Base-by-base conservation (phyloP, 305 asterid genomes). In the Rubia peregrina region DNA sequence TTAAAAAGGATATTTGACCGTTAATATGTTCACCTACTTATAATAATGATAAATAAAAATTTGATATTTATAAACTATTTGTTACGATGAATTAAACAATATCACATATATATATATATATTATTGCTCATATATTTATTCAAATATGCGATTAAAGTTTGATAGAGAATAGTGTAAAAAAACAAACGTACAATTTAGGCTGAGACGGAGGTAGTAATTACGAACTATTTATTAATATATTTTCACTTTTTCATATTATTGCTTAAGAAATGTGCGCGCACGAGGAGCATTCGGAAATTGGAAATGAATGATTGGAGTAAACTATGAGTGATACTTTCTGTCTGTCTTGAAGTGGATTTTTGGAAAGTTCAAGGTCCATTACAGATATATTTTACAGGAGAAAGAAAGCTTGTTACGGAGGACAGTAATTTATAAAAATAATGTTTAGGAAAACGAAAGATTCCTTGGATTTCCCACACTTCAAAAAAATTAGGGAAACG, bases 391-490 rank as follows among this genome's bases (percentile, higher is more conserved):
- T 5, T 16, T 49, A 16, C 19, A 49, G 21, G 56, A 49, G 21
- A 1, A 49, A 49, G 5, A 49, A 49, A 49, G 3, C 0, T 49
- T 14, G 1, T 49, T 14, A 49, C 13, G 8, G 56, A 49, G 56
- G 21, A 0, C 59, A 51, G 59, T 51, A 51, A 8, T 51, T 51
- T 51, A 6, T 51, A 51, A 51, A 51, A 51, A 51, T 17, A 51
- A 51, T 51, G 59, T 51, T 51, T 17, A 51, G 59, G 59, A 51
- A n/a, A 51, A 51, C 59, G 59, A 51, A 51, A 51, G 59, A 51
- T 51, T 51, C 59, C 24, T 51, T 51, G 57, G 56, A 49, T 49
- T 49, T 16, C 56, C 19, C 56, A 6, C 56, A 5, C 57, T 21
- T 49, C 1, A 17, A 46, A 48, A 48, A 13, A 48, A 13, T 26